A percentile compares a stretch with the other conserved stretches of the same genome.
Conservation (phyloP, 805 yeast species). For the Gaillardinia entomophila region DNA sequence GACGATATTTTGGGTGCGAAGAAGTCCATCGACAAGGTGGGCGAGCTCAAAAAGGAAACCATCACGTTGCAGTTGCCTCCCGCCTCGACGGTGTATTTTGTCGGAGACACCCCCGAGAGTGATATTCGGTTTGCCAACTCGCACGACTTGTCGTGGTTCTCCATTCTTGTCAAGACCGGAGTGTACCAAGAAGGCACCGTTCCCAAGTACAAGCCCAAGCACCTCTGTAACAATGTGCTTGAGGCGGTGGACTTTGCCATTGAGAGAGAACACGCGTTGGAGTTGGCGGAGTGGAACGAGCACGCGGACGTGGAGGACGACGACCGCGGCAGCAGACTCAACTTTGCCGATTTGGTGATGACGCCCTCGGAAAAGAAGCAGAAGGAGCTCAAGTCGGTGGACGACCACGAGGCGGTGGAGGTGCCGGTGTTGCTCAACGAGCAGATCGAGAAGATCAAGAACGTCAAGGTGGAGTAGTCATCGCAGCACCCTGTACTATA, state of each 20-base stretch:
- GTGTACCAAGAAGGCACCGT: constrained; percentile 76
- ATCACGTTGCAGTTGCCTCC: constrained; percentile 63
- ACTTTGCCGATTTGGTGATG: constrained; percentile 41
- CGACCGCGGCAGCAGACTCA: constrained; percentile 29
- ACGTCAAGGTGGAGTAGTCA: constrained; percentile 18
- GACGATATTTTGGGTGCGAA: constrained; percentile 22
- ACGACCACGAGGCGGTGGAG: constrained; percentile 42
- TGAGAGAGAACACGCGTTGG: constrained; percentile 71
- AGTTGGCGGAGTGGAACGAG: constrained; percentile 69
- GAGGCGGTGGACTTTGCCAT: constrained; percentile 82
- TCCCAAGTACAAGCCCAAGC: constrained; percentile 77
- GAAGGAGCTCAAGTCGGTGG: constrained; percentile 12
- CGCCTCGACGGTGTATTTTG: constrained; percentile 81
- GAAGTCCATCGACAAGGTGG: constrained; percentile 18
- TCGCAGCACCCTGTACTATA: neutral
- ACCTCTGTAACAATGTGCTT: constrained; percentile 64
- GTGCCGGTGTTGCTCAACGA: constrained; percentile 46
- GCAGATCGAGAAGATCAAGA: constrained; percentile 32
- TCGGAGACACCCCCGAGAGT: constrained; percentile 87
- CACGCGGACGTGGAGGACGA: constrained; percentile 19
- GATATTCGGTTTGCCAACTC: constrained; percentile 85
- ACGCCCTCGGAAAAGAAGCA: constrained; percentile 30
- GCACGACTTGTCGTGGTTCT: constrained; percentile 79
- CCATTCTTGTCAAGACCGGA: constrained; percentile 82
- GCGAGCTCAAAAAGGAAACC: constrained; percentile 24